Conservation (phyloP, 257 asterid species). For the Agastache rugosa region DNA sequence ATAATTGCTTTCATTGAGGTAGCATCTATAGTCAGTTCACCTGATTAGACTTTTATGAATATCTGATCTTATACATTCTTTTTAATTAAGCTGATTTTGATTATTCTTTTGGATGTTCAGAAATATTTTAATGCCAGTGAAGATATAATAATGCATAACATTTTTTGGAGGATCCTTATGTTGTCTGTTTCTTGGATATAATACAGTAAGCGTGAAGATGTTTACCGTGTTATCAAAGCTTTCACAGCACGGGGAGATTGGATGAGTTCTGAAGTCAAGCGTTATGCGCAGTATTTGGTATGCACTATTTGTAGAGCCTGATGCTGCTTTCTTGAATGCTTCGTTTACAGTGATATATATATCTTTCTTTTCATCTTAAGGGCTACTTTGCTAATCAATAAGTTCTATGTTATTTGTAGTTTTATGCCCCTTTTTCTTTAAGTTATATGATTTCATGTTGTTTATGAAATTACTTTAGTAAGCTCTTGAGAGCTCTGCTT, state of each 20-base stretch:
- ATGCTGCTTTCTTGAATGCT: constrained; percentile 26
- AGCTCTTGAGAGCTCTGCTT: constrained; percentile 4
- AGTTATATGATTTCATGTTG: constrained; percentile 22
- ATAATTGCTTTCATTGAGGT: constrained; percentile 13
- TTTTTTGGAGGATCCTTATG: constrained; percentile 25
- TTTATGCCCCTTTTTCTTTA: background rate
- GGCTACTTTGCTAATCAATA: constrained; percentile 14
- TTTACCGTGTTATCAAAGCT: constrained; percentile 86
- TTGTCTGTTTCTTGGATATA: constrained; percentile 36
- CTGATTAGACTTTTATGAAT: constrained; percentile 7
- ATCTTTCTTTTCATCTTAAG: constrained; percentile 24
- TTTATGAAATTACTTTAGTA: constrained; percentile 6
- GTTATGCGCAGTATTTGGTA: constrained; percentile 75
- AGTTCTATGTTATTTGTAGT: constrained; percentile 8
- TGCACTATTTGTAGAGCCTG: constrained; percentile 34
- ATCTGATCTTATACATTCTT: background rate
- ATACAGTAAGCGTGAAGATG: constrained; percentile 87
- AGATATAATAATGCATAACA: background rate
- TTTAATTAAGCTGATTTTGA: background rate
- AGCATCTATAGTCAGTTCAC: background rate
- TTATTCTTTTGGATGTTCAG: constrained; percentile 16
- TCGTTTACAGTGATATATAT: background rate
- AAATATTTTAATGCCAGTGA: constrained; percentile 16
- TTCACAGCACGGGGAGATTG: constrained; percentile 65
- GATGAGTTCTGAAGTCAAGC: constrained; percentile 72